Evolutionary conservation across 2,329 filamentous ascomycete genomes (phyloP), one percentile per base, ranked within the genome.

Genomic region (Decorospora gaudefroyi): DNA sequence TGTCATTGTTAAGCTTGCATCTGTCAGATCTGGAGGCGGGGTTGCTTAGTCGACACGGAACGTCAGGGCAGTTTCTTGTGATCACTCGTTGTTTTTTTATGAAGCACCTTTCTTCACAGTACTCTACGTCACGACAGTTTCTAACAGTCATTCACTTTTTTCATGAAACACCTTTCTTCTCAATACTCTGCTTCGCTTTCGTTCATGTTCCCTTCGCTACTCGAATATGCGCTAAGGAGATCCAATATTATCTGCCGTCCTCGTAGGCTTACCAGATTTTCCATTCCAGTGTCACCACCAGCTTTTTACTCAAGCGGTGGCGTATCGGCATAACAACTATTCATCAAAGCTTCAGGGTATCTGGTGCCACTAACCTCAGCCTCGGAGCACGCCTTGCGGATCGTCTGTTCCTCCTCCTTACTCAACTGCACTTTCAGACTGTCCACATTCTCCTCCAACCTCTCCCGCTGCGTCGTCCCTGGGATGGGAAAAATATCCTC

Each of bases 401-500:
- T 62, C 32, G 60, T 37, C 34, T 61, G 38, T 33, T 59, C 57
- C 42, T 69, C 66, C 11, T 67, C 59, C 17, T 58, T 48, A 3
- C 43, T 64, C 42, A 70, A 27, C 17, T 58, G 42, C 3, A 70
- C 48, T n/a, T 62, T 42, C 32, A 64, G 29, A 6, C 57, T 49
- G 4, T 42, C 61, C 6, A 64, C 17, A 32, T 70, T 70, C 52
- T 70, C 67, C 40, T 62, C 59, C 27, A 70, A 28, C 16, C 64
- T 53, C 16, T 62, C 49, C 3, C 61, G 6, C 43, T 55, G 63
- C 6, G 64, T 68, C 8, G 66, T 70, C 6, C 79, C 79, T 0
- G 78, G 78, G 44, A 80, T 86, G 0, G 84, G 80, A 54, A 88
- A 77, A 67, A 59, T 66, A 42, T 64, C 71, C 4, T 79, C 76